Evolutionary conservation across 75 land plant species (phyloP).

Genomic region (Picea sitchensis): DNA sequence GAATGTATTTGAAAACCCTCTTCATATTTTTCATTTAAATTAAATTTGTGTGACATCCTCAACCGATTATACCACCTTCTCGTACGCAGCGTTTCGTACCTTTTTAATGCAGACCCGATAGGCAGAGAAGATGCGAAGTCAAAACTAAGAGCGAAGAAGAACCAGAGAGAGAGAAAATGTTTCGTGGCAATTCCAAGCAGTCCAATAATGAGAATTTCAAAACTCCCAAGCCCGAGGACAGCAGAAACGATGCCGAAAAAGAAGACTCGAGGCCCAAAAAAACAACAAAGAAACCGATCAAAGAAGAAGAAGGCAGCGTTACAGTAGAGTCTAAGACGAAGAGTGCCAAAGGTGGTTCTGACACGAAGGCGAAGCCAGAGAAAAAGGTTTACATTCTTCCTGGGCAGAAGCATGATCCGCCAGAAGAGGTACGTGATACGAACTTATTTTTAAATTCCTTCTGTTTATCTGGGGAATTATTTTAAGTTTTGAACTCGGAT

Average conservation of each 20-base stretch:
- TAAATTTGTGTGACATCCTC: too few relatives aligned
- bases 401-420: constrained; percentile 35
- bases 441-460: neutral
- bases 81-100: too few relatives aligned
- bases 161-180: neutral
- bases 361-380: constrained; percentile 6
- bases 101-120: too few relatives aligned
- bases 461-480: neutral
- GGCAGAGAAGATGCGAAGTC: too few relatives aligned
- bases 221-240: neutral
- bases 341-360: neutral
- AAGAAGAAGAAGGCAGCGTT: neutral
- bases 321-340: neutral
- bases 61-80: too few relatives aligned
- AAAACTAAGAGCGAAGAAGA: neutral
- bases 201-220: neutral
- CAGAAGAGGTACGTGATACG: constrained; percentile 21
- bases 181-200: neutral
- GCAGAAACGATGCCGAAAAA: neutral
- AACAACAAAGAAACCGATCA: neutral
- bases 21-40: too few relatives aligned
- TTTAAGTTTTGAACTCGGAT: neutral
- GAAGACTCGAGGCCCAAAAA: neutral
- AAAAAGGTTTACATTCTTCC: constrained; percentile 26
- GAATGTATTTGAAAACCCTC: too few relatives aligned